Evolutionary conservation across 2,329 filamentous ascomycete genomes (phyloP).

Genomic region (Venturia effusa): DNA sequence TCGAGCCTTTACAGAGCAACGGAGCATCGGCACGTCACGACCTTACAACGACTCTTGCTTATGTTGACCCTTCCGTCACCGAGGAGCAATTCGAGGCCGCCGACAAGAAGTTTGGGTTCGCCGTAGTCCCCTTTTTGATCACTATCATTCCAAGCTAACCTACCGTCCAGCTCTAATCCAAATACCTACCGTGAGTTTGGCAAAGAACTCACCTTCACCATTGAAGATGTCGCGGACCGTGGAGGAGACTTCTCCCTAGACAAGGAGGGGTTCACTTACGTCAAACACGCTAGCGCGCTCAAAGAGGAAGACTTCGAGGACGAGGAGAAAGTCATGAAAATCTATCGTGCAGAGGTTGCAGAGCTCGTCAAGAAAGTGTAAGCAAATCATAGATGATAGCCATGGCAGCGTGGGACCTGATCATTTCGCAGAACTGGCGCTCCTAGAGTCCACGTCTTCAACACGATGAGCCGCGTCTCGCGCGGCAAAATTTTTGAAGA

Average conservation of each 20-base stretch:
- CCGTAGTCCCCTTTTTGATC: no score
- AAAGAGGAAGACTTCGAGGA: slow-evolving; percentile 1
- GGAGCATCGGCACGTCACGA: background rate
- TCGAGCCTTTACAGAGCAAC: background rate
- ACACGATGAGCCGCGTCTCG: background rate
- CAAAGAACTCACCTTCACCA: background rate
- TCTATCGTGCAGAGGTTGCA: slow-evolving; percentile 14
- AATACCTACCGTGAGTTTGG: background rate
- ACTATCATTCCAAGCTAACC: background rate
- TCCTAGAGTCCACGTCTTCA: background rate
- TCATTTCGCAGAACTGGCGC: slow-evolving; percentile 7
- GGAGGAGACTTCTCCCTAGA: slow-evolving; percentile 3
- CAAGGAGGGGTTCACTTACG: slow-evolving; percentile 9
- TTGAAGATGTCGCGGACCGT: slow-evolving; percentile 5
- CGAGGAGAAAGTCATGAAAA: background rate
- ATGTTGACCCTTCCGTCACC: background rate
- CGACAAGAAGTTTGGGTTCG: background rate
- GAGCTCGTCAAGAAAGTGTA: slow-evolving; percentile 27
- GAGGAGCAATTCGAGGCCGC: background rate
- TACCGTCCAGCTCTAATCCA: background rate
- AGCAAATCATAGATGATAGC: no score
- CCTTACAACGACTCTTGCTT: background rate
- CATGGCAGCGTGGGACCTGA: no score
- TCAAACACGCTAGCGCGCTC: background rate
- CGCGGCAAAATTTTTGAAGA: background rate